Base-by-base conservation (phyloP, 805 yeast species). In the Teunomyces tritomae region DNA sequence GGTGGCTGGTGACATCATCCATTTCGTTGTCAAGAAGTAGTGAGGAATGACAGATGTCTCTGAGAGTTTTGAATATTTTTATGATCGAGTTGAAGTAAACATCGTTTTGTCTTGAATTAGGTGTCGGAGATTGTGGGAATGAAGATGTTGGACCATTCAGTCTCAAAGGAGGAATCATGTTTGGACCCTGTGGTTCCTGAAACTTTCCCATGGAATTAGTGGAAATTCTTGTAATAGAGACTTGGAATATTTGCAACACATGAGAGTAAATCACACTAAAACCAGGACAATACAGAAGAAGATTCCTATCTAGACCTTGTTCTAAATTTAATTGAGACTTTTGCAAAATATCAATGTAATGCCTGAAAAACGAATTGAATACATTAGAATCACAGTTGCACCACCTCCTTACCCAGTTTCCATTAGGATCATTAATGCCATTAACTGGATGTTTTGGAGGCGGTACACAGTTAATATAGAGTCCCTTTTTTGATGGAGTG, bases 401-500 rank as follows among this genome's bases (percentile, higher is more conserved):
- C 88, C 88, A 84, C 53, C 82, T 68, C 48, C 74, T 67, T 8
- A 81, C 84, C 89, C 89, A 83, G 24, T 71, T 57, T 5, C 85
- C 87, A 49, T 68, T 76, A 7, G 87, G 82, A 50, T 83, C 83
- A 10, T 70, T 58, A 40, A 82, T 78, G 6, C 84, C 83, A 28
- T 55, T 50, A 2, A 73, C 77, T 3, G 77, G 77, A 44, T 68
- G 73, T 37, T 57, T 56, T 0, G 78, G 78, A 5, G 76, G 72
- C 3, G 66, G 61, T 30, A 71, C 57, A 44, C 73, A 63, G 52
- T 72, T 73, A 34, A 71, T 49, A 36, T 57, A 59, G 8, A 40
- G 49, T 32, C 63, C 57, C 10, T 49, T 52, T 36, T 54, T 57
- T 4, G 58, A 49, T 44, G 61, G 70, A 10, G 47, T 10, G 43